phyloP scores from a whole-genome alignment of 805 yeast species.

The Myxozyma monticola region DNA sequence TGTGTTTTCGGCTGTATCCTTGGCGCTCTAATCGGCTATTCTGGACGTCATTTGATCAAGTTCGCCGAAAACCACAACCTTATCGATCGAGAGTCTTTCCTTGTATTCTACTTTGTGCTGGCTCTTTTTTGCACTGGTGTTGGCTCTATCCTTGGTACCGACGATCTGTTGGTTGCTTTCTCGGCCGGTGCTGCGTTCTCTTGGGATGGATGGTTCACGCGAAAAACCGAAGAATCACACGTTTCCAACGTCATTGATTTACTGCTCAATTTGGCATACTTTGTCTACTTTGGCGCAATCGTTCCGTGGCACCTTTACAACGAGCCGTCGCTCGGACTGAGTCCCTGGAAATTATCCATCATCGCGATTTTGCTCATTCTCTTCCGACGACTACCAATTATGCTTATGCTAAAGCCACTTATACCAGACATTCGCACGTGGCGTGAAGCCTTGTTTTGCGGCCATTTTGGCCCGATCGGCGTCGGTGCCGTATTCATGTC shows the following conservation, averaged over 20 bases:
- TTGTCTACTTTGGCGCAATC: conserved; percentile 86
- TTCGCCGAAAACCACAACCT: conserved; percentile 68
- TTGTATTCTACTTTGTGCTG: conserved; percentile 78
- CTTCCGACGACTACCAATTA: conserved; percentile 80
- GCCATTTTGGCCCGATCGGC: conserved; percentile 96
- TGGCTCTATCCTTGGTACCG: conserved; percentile 84
- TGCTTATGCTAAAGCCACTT: conserved; percentile 68
- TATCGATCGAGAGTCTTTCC: conserved; percentile 85
- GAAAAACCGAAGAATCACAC: conserved; percentile 78
- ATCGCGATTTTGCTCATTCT: conserved; percentile 72
- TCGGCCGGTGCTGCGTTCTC: conserved; percentile 92
- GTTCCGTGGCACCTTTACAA: conserved; percentile 86
- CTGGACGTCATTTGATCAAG: conserved; percentile 67
- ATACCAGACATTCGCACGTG: conserved; percentile 87
- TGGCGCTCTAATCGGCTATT: conserved; percentile 71
- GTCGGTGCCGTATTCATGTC: conserved; percentile 90
- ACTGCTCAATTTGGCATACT: conserved; percentile 77
- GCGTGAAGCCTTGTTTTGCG: conserved; percentile 93
- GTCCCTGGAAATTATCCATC: conserved; percentile 77
- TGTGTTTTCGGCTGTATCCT: conserved; percentile 76
- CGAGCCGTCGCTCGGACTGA: conserved; percentile 57
- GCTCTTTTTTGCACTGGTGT: conserved; percentile 86
- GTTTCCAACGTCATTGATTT: conserved; percentile 89
- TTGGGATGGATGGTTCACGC: conserved; percentile 90
- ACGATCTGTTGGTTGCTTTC: conserved; percentile 83